Conservation (phyloP, 371 early-diverging fungal species). For the Chytridium lagenaria region DNA sequence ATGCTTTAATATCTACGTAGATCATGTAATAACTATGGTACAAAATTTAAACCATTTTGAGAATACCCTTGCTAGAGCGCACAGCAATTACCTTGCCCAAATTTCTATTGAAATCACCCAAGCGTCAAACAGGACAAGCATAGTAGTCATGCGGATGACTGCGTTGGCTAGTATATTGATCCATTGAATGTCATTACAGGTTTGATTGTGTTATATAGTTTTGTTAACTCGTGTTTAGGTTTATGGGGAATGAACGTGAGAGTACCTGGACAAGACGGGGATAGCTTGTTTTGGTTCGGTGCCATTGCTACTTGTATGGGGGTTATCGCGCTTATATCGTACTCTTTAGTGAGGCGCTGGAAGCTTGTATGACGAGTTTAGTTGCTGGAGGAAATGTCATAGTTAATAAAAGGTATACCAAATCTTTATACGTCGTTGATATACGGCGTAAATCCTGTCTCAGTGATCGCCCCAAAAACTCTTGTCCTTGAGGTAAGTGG, state of each 20-base stretch:
- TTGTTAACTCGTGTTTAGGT: conserved; percentile 21
- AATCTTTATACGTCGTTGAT: no score
- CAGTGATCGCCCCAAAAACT: no score
- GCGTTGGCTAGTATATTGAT: conserved; percentile 91
- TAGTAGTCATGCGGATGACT: conserved; percentile 88
- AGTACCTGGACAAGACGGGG: conserved; percentile 56
- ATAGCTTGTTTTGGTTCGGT: conserved; percentile 76
- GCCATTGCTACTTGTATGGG: conserved; percentile 71
- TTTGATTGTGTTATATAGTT: conserved; percentile 2
- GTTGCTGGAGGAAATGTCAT: no score
- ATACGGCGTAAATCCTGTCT: no score
- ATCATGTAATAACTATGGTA: conserved; percentile 93
- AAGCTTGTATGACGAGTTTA: conserved; percentile 29
- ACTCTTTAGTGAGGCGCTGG: conserved; percentile 16
- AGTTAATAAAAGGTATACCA: no score
- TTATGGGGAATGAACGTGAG: conserved; percentile 92
- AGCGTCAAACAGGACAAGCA: conserved; percentile 89
- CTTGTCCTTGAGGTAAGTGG: no score
- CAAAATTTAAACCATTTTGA: conserved; percentile 90
- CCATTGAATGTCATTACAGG: conserved; percentile 96
- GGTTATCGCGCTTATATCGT: conserved; percentile 26
- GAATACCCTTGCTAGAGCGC: conserved; percentile 86
- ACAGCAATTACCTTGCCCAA: conserved; percentile 95
- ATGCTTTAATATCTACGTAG: conserved; percentile 43
- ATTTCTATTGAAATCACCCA: conserved; percentile 96